A percentile compares a stretch with the other conserved stretches of the same genome.
Conservation (phyloP, 345 rosid species). For the Alliaria petiolata region DNA sequence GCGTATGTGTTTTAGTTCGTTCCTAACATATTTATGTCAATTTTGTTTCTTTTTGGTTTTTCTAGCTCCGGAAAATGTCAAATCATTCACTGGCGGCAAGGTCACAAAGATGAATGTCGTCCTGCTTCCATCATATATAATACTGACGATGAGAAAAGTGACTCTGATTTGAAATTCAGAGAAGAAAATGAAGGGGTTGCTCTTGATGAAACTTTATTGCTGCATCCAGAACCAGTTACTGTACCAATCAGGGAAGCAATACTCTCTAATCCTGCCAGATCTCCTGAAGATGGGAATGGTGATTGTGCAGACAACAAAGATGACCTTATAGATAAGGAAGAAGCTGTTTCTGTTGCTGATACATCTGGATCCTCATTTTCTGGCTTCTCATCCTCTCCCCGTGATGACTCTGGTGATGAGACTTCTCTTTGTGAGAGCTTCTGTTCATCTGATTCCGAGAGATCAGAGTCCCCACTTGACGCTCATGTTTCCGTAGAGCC, state of each 20-base stretch:
- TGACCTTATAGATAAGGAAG: conserved; percentile 45
- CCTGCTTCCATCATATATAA: conserved; percentile 37
- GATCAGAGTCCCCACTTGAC: conserved; percentile 36
- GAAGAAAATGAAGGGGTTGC: conserved; percentile 28
- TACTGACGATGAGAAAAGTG: conserved; percentile 37
- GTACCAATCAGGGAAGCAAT: conserved; percentile 29
- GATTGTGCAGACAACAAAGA: conserved; percentile 40
- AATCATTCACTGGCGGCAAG: conserved; percentile 93
- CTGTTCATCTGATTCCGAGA: conserved; percentile 60
- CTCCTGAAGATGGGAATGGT: conserved; percentile 31
- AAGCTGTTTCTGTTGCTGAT: conserved; percentile 42
- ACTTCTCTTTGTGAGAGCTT: conserved; percentile 60
- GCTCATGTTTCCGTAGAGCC: conserved; percentile 36
- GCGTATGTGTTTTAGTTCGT: not conserved
- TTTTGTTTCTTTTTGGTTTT: not conserved
- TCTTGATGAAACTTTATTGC: conserved; percentile 31
- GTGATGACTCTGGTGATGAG: conserved; percentile 69
- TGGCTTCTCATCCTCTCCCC: conserved; percentile 63
- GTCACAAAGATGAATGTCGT: conserved; percentile 83
- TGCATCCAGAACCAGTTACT: conserved; percentile 32
- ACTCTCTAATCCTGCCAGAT: conserved; percentile 32
- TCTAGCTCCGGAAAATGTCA: conserved; percentile 87
- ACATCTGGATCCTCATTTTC: conserved; percentile 64
- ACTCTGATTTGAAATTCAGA: conserved; percentile 30
- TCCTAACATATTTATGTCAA: not conserved